Evolutionary conservation across 2,329 filamentous ascomycete genomes (phyloP), one percentile per base, ranked within the genome.

Genomic region (Calonectria pseudoreteaudii): DNA sequence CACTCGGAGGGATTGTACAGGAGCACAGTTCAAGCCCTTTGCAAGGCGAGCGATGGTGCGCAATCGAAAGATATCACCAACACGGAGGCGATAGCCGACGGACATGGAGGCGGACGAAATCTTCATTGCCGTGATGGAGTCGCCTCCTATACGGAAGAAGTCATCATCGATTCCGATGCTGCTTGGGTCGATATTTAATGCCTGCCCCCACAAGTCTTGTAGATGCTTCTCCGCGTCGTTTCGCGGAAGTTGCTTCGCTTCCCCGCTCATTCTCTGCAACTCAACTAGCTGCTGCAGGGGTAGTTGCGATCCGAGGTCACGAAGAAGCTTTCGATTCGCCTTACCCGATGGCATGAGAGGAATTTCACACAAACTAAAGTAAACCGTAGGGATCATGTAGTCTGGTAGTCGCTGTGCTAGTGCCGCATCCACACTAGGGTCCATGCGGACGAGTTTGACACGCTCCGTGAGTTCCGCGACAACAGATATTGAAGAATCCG

Each of bases 121-220:
- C 70, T 85, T 87, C 85, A 90, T 90, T 0, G 87, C 87, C 0
- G 84, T 75, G 3, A 89, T 84, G 0, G 87, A 89, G 75, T 89
- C 87, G 30, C 88, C 88, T 18, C 88, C 88, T 0, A 88, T 82
- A 0, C 82, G 83, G 81, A 89, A 88, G 79, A 90, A 89, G 79
- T 86, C 87, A 74, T 88, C 86, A 6, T 86, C 83, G 3, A 83
- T 71, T 4, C 84, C 83, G 26, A 88, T 85, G 6, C 77, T 73
- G 3, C 83, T 77, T 18, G 81, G 74, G 4, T 80, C 76, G 6
- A 86, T 76, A 4, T 77, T 77, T 7, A 88, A 79, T 0, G 86
- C 79, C 1, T 81, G 78, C 9, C 80, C 78, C 86, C 87, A 88
- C 26, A 85, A 78, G 14, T 68, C 67, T 18, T 79, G 82, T 14